Base-by-base conservation (phyloP, 2,329 filamentous ascomycete species). In the Pestalotiopsis sp. region DNA sequence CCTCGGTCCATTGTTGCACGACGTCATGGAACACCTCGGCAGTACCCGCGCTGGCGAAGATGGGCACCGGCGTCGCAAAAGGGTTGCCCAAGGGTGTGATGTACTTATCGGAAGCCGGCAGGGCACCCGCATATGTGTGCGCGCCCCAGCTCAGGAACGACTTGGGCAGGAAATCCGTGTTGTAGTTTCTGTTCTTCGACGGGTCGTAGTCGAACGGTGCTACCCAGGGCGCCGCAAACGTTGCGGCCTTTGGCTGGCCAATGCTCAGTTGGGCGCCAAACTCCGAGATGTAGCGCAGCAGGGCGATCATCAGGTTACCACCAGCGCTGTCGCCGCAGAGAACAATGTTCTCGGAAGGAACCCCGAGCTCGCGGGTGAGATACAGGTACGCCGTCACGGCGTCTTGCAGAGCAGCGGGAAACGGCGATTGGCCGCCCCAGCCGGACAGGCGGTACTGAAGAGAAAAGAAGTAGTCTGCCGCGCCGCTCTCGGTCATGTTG, bases 401-500 rank as follows among this genome's bases (percentile, higher is more conserved):
- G 72, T 87, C 86, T 74, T 87, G 85, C 3, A 86, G 73, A 4
- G 83, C 82, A 0, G 85, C 85, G 1, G 85, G 85, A 74, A 87
- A 88, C 0, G 79, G 81, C 72, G 11, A 14, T 12, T 27, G 57
- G 25, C 82, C 81, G 5, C 70, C 31, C 31, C 52, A 41, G 12
- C 64, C 64, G 27, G 57, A 59, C 4, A 59, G 23, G 57, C 57
- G 57, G 57, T 59, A 59, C 27, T 59, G 57, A 7, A 59, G 12
- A 13, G 57, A 59, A 6, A 59, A 80, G 61, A 85, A 74, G 67
- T 80, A 78, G 1, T 79, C 80, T 13, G 75, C 78, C 14, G 75
- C 75, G 1, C 78, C 78, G 68, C 82, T 73, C 49, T 78, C 75
- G 27, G 82, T 70, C 0, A 85, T 68, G 1, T 75, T 80, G 65